These are phyloP conservation scores for Gonapodya prolifera DNA, from an alignment of 192 early-diverging fungal genomes.

Conservation along the genomic window DNA sequence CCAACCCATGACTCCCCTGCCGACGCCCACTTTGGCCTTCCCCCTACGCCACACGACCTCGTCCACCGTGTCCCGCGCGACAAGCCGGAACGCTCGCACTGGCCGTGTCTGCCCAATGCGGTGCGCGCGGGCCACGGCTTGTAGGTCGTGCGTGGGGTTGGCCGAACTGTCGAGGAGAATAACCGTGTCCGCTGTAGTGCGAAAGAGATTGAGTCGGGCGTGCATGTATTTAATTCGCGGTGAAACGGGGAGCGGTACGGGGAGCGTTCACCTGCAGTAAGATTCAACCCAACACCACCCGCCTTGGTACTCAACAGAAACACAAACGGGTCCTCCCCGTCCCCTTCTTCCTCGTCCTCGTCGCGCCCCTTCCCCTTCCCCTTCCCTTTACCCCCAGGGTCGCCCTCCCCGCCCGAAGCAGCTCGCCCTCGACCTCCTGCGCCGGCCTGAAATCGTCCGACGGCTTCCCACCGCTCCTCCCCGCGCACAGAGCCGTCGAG, in stretches of 20 bases:
- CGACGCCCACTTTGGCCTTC: neutral
- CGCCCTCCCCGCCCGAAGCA: too few relatives aligned
- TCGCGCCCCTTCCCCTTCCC: neutral
- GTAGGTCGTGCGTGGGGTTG: neutral
- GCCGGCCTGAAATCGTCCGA: neutral
- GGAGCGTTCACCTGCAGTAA: slow-evolving; percentile 30
- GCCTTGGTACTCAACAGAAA: slow-evolving; percentile 54
- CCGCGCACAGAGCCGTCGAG: slow-evolving; percentile 5
- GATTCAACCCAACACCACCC: slow-evolving; percentile 63
- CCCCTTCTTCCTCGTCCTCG: neutral
- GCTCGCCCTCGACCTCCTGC: too few relatives aligned
- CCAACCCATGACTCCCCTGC: neutral
- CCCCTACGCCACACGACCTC: neutral
- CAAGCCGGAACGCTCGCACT: neutral
- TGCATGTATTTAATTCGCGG: neutral
- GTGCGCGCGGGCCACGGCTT: neutral
- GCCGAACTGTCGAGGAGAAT: slow-evolving; percentile 35
- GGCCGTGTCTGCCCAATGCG: neutral
- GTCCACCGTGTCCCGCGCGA: neutral
- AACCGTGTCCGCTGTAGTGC: slow-evolving; percentile 46
- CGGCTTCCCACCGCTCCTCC: neutral
- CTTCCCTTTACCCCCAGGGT: neutral
- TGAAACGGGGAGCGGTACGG: neutral
- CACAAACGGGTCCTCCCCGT: neutral
- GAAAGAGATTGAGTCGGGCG: neutral